Evolutionary conservation across 768 basidiomycete species (phyloP).

Genomic region (Termitomyces sp.): DNA sequence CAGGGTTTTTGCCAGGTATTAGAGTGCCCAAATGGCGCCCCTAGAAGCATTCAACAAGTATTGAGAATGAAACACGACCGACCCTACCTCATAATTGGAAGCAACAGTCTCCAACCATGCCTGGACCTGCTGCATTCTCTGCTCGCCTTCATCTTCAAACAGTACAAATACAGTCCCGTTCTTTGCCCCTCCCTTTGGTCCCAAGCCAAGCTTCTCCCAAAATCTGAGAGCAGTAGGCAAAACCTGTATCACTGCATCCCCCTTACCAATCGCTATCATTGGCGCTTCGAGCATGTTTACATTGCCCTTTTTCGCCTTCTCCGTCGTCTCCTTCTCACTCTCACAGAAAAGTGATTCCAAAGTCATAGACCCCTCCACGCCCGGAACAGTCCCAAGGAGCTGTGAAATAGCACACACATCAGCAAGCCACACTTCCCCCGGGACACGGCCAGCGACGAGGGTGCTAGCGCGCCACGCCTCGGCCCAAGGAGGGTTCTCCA

Average conservation of each 20-base stretch:
- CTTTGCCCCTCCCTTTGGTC: slow-evolving; percentile 67
- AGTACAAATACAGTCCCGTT: slow-evolving; percentile 64
- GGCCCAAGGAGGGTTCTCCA: slow-evolving; percentile 69
- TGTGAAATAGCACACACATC: slow-evolving; percentile 44
- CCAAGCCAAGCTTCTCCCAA: slow-evolving; percentile 81
- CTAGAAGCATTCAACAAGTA: slow-evolving; percentile 27
- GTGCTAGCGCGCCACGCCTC: slow-evolving; percentile 54
- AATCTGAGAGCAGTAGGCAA: slow-evolving; percentile 69
- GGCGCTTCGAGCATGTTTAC: slow-evolving; percentile 31
- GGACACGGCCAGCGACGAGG: background rate
- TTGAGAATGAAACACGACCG: slow-evolving; percentile 1
- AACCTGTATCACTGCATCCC: slow-evolving; percentile 63
- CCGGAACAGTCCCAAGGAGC: slow-evolving; percentile 35
- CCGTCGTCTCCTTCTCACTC: background rate
- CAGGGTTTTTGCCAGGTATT: slow-evolving; percentile 40
- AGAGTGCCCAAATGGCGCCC: slow-evolving; percentile 58
- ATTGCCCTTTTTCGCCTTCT: background rate
- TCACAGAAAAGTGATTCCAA: slow-evolving; percentile 30
- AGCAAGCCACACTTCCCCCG: slow-evolving; percentile 39
- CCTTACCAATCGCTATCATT: slow-evolving; percentile 60
- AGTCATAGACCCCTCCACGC: slow-evolving; percentile 35
- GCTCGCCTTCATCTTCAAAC: slow-evolving; percentile 54
- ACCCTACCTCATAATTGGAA: slow-evolving; percentile 53
- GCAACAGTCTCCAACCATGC: slow-evolving; percentile 55
- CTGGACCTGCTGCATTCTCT: slow-evolving; percentile 42